Percentiles rank a stretch among this genome's conserved stretches.
These are phyloP conservation scores for Areca catechu DNA, from an alignment of 176 grass and related monocot species.

Conservation along the genomic window DNA sequence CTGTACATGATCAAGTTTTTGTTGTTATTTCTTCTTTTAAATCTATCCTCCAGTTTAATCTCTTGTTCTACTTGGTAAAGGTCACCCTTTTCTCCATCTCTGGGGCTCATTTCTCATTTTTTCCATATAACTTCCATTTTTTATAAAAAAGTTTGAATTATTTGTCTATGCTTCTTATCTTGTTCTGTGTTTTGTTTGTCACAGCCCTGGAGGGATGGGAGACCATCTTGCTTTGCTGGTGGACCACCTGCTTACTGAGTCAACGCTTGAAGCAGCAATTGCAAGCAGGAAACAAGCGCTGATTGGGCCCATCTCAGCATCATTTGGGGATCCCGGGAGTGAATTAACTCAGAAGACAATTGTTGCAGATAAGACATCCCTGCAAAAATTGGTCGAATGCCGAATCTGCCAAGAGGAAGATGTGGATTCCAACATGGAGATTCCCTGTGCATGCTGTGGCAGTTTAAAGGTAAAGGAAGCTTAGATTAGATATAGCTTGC, in stretches of 20 bases:
- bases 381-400: constrained; percentile 66
- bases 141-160: not conserved
- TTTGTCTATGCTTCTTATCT: too few relatives aligned
- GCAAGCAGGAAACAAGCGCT: constrained; percentile 27
- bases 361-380: constrained; percentile 1
- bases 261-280: constrained; percentile 68
- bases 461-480: constrained; percentile 61
- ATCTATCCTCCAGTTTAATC: not conserved
- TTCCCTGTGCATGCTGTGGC: constrained; percentile 79
- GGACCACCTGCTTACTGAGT: constrained; percentile 79
- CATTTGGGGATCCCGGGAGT: not conserved
- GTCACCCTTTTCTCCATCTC: not conserved
- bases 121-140: not conserved
- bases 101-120: not conserved
- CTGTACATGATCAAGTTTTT: too few relatives aligned
- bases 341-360: constrained; percentile 13
- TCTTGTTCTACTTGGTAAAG: not conserved
- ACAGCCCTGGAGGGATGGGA: constrained; percentile 45
- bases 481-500: too few relatives aligned
- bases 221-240: constrained; percentile 91
- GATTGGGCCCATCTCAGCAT: constrained; percentile 11
- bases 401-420: constrained; percentile 97
- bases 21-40: too few relatives aligned
- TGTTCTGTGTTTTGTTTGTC: not conserved
- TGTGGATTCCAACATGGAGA: constrained; percentile 73